A percentile compares a stretch with the other conserved stretches of the same genome.
phyloP scores from a whole-genome alignment of 495 filamentous ascomycete species.

The Talaromyces ruber region DNA sequence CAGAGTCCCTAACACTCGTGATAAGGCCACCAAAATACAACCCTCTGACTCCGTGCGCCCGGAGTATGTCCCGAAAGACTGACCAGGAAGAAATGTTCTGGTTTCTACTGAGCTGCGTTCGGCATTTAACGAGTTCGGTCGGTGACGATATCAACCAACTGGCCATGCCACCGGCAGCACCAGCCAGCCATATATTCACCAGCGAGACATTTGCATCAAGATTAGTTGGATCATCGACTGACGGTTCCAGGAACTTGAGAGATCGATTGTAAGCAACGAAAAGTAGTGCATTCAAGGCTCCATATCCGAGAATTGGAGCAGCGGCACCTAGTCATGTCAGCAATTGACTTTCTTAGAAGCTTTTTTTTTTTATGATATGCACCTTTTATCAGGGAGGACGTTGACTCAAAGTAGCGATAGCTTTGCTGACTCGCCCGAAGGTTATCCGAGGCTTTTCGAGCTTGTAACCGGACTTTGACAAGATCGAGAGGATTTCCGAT shows the following conservation, averaged over 20 bases:
- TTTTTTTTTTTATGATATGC: not conserved
- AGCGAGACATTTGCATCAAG: slow-evolving; percentile 19
- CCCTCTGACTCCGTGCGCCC: slow-evolving; percentile 54
- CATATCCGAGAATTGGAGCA: slow-evolving; percentile 78
- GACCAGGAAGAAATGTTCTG: slow-evolving; percentile 43
- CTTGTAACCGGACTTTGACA: slow-evolving; percentile 76
- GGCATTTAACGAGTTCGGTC: slow-evolving; percentile 82
- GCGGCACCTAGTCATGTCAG: slow-evolving; percentile 48
- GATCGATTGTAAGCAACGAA: slow-evolving; percentile 81
- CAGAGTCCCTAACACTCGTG: slow-evolving; percentile 70
- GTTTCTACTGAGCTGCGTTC: slow-evolving; percentile 53
- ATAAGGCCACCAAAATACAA: slow-evolving; percentile 71
- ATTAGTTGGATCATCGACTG: slow-evolving; percentile 31
- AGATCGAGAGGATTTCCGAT: slow-evolving; percentile 85
- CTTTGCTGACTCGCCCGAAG: slow-evolving; percentile 13
- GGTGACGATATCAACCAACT: slow-evolving; percentile 76
- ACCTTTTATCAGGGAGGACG: slow-evolving; percentile 3
- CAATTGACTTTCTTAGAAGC: not conserved
- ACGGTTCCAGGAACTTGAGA: slow-evolving; percentile 43
- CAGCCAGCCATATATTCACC: slow-evolving; percentile 61
- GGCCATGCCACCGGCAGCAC: slow-evolving; percentile 67
- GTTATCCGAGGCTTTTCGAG: slow-evolving; percentile 28
- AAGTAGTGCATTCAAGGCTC: slow-evolving; percentile 78
- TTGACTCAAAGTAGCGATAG: slow-evolving; percentile 29
- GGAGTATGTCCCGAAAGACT: slow-evolving; percentile 53